Evolutionary conservation across 192 early-diverging fungal species (phyloP).

Genomic region (Irineochytrium annulatum): DNA sequence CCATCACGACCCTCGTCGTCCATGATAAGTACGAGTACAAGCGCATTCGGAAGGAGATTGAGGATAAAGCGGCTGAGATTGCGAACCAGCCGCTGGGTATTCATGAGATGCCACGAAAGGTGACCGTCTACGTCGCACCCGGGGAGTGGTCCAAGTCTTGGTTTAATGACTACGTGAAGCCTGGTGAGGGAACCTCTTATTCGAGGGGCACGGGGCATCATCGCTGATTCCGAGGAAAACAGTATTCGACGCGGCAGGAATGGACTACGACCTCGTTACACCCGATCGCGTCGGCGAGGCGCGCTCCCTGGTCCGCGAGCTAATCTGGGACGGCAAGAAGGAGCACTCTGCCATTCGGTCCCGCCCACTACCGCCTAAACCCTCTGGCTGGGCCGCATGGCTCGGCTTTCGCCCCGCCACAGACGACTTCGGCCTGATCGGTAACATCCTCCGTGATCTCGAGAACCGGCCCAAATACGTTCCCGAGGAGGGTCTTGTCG

Average conservation of each 20-base stretch:
- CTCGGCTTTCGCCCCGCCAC: too few species aligned
- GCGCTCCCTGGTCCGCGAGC: slow-evolving; percentile 18
- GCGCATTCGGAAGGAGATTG: slow-evolving; percentile 10
- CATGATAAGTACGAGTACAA: slow-evolving; percentile 28
- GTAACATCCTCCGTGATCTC: slow-evolving; percentile 4
- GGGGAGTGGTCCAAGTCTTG: slow-evolving; percentile 35
- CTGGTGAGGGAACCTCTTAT: slow-evolving; percentile 18
- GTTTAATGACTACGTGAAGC: slow-evolving; percentile 43
- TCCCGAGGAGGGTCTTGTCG: slow-evolving; percentile 26
- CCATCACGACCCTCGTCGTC: slow-evolving; percentile 1
- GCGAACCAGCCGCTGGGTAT: slow-evolving; percentile 10
- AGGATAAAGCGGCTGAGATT: slow-evolving; percentile 5
- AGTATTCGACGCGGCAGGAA: slow-evolving; percentile 41
- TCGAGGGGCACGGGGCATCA: background rate
- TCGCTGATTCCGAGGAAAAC: background rate
- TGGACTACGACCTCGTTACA: slow-evolving; percentile 38
- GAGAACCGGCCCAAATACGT: slow-evolving; percentile 25
- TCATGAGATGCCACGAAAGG: slow-evolving; percentile 16
- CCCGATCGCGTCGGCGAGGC: slow-evolving; percentile 13
- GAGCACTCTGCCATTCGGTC: slow-evolving; percentile 1
- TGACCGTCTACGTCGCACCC: slow-evolving; percentile 31
- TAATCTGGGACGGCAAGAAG: slow-evolving; percentile 36
- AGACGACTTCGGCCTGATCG: background rate
- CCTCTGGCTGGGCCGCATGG: too few species aligned
- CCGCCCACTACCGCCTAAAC: background rate